Base-by-base conservation (phyloP, 1,284 basidiomycete species). In the Microbotryum silenes-acaulis region DNA sequence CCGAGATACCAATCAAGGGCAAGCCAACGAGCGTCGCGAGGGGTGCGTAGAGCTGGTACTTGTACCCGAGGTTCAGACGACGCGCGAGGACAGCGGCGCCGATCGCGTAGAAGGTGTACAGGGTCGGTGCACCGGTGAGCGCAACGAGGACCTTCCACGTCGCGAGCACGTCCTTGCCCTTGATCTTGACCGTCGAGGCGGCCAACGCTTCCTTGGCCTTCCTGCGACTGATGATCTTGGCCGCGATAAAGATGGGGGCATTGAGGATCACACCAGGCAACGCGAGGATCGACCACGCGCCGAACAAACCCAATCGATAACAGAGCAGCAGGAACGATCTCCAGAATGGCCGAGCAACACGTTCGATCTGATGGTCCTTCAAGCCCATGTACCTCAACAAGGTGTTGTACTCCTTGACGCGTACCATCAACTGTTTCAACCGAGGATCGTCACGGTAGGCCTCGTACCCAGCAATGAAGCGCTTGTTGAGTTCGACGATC, bases 61-160 rank as follows among this genome's bases (percentile, higher is more conserved):
- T 78, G 37, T 84, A 68, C 12, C 66, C 61, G 4, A 88, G 79
- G 52, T 84, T 79, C 50, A 86, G 83, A 71, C 84, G 86, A 72
- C 85, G 82, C 1, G 87, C 88, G 57, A 93, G 76, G 33, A 85
- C 72, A 21, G 88, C 89, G 12, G 91, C 90, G 44, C 93, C 72
- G 71, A 87, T 77, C 42, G 89, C 89, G 76, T 96, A 97, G 69
- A 87, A 77, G 9, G 82, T 76, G 78, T 98, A 98, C 42, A 98
- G 78, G 8, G 96, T 78, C 8, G 96, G 94, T 8, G 91, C 87
- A 46, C 91, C 80, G 25, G 88, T 96, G 56, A 98, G 80, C 14
- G 91, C 94, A 58, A 98, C 93, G 52, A 99, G 82, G 37, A 99
- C 85, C 75, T 99, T 98, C 96, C 96, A 98, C 3, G 93, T 93